Evolutionary conservation across 202 grass and related monocot genomes (phyloP), one percentile per base, ranked within the genome.

Genomic region (Dendrocalamus latiflorus): DNA sequence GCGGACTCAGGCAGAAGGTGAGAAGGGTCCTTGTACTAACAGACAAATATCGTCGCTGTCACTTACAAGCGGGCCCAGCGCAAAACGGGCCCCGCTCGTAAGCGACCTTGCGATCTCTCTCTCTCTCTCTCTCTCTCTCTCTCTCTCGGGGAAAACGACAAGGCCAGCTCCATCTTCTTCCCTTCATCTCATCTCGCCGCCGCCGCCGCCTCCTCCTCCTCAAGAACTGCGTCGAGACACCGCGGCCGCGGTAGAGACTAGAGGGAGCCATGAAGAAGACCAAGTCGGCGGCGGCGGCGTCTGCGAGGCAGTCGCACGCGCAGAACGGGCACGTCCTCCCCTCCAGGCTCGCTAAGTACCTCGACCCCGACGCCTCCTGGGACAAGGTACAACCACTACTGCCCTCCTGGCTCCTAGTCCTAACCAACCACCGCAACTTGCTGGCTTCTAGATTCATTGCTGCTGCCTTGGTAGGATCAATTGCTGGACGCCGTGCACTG

Each of bases 401-500:
- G 13, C 45, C 4, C 12, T 16, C 45, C 45, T 48, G 45, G 13
- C 2, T 43, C 42, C 42, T 43, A 43, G 14, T 5, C 45, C 14
- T 48, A 48, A 48, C 45, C 14, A 48, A 48, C 45, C 14, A 48
- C 45, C 45, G 45, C 45, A 48, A 15, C 45, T 37, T 15, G 8
- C 47, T 49, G 54, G 58, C 61, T 65, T 53, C 22, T 13, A 60
- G 14, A 48, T 15, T 48, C 45, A 16, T 16, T 48, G 14, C 44
- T 47, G 44, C 44, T 48, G 14, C 45, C 45, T 48, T 48, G 45
- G 45, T 16, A 98, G 95, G 93, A 98, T 86, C 89, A 91, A 70
- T 81, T 98, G 85, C 84, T 90, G 18, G 93, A 98, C 74, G 91
- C 85, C 17, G 75, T 98, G 80, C 93, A 98, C 86, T 98, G 95